Conservation (phyloP, 208 protist species). For the Leishmania martiniquensis region DNA sequence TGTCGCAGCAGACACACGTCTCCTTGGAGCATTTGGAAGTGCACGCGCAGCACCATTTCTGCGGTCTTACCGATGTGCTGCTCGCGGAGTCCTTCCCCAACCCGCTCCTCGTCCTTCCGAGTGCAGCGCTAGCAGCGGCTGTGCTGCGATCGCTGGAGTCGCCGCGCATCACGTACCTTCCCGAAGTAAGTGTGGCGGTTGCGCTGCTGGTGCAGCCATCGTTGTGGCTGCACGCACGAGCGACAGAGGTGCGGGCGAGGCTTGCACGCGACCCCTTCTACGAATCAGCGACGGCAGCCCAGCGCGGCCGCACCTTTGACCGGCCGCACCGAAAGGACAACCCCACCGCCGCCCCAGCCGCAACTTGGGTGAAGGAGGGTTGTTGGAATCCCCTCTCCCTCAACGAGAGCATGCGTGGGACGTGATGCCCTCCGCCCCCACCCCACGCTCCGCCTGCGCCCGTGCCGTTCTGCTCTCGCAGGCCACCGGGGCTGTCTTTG, state of each 20-base stretch:
- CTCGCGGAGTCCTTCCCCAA: constrained; percentile 73
- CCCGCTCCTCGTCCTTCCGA: constrained; percentile 62
- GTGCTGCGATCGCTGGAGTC: constrained; percentile 70
- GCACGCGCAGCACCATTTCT: constrained; percentile 78
- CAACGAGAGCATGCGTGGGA: constrained; percentile 52
- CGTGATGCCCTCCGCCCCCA: constrained; percentile 22
- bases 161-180: constrained; percentile 68
- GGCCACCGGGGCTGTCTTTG: background rate
- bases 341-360: constrained; percentile 63
- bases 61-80: constrained; percentile 82
- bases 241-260: constrained; percentile 20
- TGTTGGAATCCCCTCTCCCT: constrained; percentile 47
- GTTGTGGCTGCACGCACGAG: constrained; percentile 58
- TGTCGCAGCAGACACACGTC: constrained; percentile 64
- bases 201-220: constrained; percentile 67
- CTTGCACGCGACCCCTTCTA: constrained; percentile 18
- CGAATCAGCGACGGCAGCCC: constrained; percentile 19
- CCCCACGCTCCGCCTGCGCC: background rate
- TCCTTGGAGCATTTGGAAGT: constrained; percentile 73
- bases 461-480: background rate
- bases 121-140: constrained; percentile 55
- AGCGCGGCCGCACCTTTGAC: constrained; percentile 49
- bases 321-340: constrained; percentile 75
- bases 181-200: constrained; percentile 59
- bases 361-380: constrained; percentile 30